Evolutionary conservation across 805 yeast genomes (phyloP), one percentile per base, ranked within the genome.

Genomic region (Jamesozyma hellenica): DNA sequence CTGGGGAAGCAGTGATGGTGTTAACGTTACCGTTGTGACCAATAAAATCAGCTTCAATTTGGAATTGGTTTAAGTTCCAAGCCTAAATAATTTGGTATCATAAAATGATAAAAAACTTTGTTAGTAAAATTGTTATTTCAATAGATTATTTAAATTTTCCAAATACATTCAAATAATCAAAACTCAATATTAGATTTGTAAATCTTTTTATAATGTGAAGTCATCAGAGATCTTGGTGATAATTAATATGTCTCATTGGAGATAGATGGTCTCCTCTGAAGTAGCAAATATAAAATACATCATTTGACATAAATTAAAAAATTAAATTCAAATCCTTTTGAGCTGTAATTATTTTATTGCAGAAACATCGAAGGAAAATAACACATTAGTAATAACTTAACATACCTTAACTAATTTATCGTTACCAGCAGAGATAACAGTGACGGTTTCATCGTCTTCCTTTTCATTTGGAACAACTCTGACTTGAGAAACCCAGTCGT

Each of bases 11-110:
- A 65, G 96, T 86, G 75, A 92, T 79, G 67, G 94, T 74, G 66
- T 94, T 84, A 61, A 92, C 82, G 92, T 88, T 88, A 74, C 95
- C 96, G 71, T 92, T 86, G 94, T 92, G 99, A 68, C 98, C 99
- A 64, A 86, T 77, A 79, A 83, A 84, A 75, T 92, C 97, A 66
- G 96, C 94, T 67, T 81, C 79, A 64, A 86, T 77, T 62, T 77
- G 69, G 79, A 79, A 81, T 68, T 79, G 79, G 65, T 71, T 67
- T 66, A 87, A 76, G 72, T 87, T 94, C 97, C 97, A 92, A 51
- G 94, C 79, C 97, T 90, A 67, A 35, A 34, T 31, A 21, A 8
- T 6, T 21, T 11, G 27, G 25, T 26, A 32, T 30, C 21, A 23
- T n/a, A 25, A 25, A 14, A 15, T 34, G 32, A 34, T 17, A 12